phyloP scores from a whole-genome alignment of 2,329 filamentous ascomycete genomes.

The Seiridium cupressi region DNA sequence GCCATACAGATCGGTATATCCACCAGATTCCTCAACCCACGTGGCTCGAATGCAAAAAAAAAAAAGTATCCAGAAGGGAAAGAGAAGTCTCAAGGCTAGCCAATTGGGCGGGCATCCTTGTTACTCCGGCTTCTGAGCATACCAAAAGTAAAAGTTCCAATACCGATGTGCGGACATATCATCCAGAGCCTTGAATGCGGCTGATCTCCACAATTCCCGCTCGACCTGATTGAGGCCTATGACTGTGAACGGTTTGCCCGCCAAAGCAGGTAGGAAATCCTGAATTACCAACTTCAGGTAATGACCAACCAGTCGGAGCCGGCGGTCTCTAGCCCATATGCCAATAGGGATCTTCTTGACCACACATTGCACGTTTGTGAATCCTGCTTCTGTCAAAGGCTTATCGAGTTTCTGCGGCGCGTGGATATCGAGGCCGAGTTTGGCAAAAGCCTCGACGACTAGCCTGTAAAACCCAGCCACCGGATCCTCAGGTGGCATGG shows the following conservation, averaged over 20 bases:
- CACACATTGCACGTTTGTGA: constrained; percentile 20
- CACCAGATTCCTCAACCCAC: no score
- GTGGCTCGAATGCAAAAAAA: no score
- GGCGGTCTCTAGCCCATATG: constrained; percentile 11
- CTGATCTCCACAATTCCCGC: constrained; percentile 15
- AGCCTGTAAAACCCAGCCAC: constrained; percentile 28
- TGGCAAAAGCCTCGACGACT: constrained; percentile 23
- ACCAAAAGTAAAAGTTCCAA: constrained; percentile 19
- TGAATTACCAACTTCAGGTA: constrained; percentile 15
- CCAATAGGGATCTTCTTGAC: constrained; percentile 16
- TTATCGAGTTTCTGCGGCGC: constrained; percentile 30
- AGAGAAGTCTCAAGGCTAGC: not conserved
- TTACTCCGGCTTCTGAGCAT: constrained; percentile 14
- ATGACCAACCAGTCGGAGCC: constrained; percentile 10
- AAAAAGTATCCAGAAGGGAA: not conserved
- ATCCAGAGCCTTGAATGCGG: constrained; percentile 9
- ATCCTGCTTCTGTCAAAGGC: constrained; percentile 34
- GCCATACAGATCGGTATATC: no score
- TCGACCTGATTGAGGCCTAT: constrained; percentile 15
- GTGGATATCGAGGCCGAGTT: constrained; percentile 38
- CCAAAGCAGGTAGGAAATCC: constrained; percentile 13
- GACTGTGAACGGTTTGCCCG: constrained; percentile 9
- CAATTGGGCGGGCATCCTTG: not conserved
- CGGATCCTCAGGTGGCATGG: constrained; percentile 39
- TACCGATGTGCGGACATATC: constrained; percentile 14